Evolutionary conservation across 140 eudicot genomes (phyloP).

Genomic region (Stevia rebaudiana): DNA sequence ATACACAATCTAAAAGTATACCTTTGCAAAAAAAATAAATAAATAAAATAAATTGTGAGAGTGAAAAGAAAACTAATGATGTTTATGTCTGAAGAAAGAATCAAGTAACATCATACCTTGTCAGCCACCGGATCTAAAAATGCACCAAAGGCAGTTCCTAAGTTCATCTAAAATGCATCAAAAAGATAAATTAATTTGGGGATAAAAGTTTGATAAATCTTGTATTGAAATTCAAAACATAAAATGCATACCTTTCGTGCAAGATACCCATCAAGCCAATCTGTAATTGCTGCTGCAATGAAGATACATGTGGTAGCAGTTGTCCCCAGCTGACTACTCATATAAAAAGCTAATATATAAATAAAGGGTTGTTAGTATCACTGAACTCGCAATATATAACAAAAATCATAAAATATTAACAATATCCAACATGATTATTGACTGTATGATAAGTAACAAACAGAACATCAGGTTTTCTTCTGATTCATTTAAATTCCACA

Average conservation of each 20-base stretch:
- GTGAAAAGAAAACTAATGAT: not conserved
- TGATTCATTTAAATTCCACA: not conserved
- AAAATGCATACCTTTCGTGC: conserved; percentile 67
- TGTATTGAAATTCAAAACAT: conserved; percentile 8
- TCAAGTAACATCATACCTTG: conserved; percentile 50
- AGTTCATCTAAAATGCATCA: conserved; percentile 59
- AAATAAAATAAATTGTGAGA: too few relatives aligned
- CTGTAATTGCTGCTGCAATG: conserved; percentile 89
- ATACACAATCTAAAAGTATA: not conserved
- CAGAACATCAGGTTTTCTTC: conserved; percentile 9
- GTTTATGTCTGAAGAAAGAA: not conserved
- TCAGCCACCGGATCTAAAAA: conserved; percentile 99
- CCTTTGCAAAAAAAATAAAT: not conserved
- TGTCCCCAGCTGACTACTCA: conserved; percentile 81
- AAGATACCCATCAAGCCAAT: conserved; percentile 98
- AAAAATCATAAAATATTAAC: too few relatives aligned
- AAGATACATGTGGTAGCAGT: conserved; percentile 75
- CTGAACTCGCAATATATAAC: conserved; percentile 2
- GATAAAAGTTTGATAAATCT: not conserved
- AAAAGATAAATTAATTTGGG: conserved; percentile 4
- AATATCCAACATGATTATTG: not conserved
- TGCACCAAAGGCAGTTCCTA: conserved; percentile 95
- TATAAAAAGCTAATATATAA: conserved; percentile 59
- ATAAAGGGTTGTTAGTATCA: conserved; percentile 27
- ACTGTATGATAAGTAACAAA: not conserved